Percentiles rank a stretch among this genome's conserved stretches.
Conservation (phyloP, 2,329 filamentous ascomycete species). For the Fusarium mundagurra region DNA sequence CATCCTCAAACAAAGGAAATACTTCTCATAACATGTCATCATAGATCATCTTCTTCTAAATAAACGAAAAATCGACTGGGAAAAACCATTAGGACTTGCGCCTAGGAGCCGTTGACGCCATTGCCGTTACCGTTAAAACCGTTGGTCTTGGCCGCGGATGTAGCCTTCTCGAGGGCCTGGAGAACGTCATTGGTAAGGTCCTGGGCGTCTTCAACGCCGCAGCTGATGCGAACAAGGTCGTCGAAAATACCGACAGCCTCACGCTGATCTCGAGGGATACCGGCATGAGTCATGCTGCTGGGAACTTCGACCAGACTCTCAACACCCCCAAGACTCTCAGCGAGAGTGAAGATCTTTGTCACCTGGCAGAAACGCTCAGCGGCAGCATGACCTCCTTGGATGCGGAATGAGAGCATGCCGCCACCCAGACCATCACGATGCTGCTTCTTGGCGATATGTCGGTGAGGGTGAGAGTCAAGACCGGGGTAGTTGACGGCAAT, state of each 20-base stretch:
- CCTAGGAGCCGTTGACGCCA: slow-evolving; percentile 42
- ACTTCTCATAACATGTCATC: slow-evolving; percentile 35
- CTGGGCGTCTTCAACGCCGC: slow-evolving; percentile 89
- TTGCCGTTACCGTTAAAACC: slow-evolving; percentile 39
- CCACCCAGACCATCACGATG: slow-evolving; percentile 95
- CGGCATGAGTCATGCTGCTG: slow-evolving; percentile 95
- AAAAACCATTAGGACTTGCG: slow-evolving; percentile 2
- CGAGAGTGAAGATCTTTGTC: slow-evolving; percentile 90
- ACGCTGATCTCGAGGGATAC: slow-evolving; percentile 88
- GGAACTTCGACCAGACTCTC: slow-evolving; percentile 94
- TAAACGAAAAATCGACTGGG: neutral
- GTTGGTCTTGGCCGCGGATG: slow-evolving; percentile 51
- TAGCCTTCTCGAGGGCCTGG: slow-evolving; percentile 82
- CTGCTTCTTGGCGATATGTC: slow-evolving; percentile 85
- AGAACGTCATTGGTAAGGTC: slow-evolving; percentile 86
- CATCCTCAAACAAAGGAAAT: slow-evolving; percentile 18
- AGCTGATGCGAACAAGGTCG: slow-evolving; percentile 92
- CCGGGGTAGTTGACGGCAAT: slow-evolving; percentile 96
- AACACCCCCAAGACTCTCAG: slow-evolving; percentile 91
- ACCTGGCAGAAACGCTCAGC: slow-evolving; percentile 92
- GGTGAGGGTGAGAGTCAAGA: slow-evolving; percentile 85
- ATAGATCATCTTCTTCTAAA: slow-evolving; percentile 31
- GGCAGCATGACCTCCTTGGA: slow-evolving; percentile 84
- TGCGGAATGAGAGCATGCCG: slow-evolving; percentile 97
- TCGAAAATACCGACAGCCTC: slow-evolving; percentile 95